Conservation (phyloP, 2,329 filamentous ascomycete genomes). For the Orbilia blumenaviensis region DNA sequence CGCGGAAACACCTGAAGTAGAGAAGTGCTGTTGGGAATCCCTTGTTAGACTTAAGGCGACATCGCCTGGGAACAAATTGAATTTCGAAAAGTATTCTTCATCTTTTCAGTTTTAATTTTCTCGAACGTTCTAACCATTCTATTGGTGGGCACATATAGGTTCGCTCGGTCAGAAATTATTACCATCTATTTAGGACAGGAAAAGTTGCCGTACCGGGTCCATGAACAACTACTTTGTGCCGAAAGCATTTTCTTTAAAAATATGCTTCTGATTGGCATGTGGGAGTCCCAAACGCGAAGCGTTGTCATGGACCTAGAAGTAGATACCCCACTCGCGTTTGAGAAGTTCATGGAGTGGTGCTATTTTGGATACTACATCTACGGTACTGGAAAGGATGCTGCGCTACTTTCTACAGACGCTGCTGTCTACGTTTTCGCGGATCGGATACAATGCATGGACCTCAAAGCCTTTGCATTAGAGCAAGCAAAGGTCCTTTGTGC, state of each 20-base stretch:
- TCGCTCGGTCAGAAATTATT: background rate
- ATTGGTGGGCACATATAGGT: background rate
- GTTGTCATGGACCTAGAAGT: background rate
- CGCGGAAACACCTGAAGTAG: background rate
- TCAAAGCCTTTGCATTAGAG: background rate
- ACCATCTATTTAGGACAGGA: background rate
- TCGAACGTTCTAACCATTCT: too few relatives aligned
- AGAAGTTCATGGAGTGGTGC: constrained; percentile 2
- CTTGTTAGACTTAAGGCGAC: background rate
- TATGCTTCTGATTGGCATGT: background rate
- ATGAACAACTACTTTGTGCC: background rate
- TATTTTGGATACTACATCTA: constrained; percentile 9
- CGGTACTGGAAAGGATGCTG: background rate
- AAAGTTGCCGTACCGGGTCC: background rate
- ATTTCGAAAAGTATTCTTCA: background rate
- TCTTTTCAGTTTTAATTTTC: too few relatives aligned
- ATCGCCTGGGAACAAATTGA: background rate
- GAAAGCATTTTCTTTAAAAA: background rate
- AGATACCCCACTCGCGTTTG: background rate
- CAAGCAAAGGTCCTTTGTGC: background rate
- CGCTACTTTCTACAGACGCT: background rate
- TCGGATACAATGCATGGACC: background rate
- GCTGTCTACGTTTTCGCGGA: constrained; percentile 5
- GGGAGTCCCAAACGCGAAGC: background rate
- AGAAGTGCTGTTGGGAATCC: background rate